These are phyloP conservation scores for Xylaria hypoxylon DNA, from an alignment of 2,329 filamentous ascomycete genomes.

Conservation along the genomic window DNA sequence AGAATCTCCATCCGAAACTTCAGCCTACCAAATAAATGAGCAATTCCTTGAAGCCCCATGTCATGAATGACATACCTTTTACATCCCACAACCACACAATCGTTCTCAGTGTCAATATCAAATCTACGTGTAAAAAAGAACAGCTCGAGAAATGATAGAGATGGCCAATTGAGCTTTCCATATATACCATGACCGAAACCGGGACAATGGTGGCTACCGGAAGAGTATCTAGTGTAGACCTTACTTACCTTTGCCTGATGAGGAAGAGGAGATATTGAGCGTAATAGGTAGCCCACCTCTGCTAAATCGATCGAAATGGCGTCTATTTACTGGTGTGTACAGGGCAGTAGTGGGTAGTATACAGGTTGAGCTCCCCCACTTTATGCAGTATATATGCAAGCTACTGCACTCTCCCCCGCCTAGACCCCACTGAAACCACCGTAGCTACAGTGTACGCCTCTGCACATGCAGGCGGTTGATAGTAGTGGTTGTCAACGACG, in stretches of 20 bases:
- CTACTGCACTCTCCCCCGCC: conserved; percentile 33
- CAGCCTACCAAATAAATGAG: conserved; percentile 2
- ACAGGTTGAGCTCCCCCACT: conserved; percentile 23
- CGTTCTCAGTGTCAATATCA: not conserved
- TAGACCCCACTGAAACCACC: conserved; percentile 27
- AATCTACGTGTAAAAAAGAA: not conserved
- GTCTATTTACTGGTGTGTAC: conserved; percentile 1
- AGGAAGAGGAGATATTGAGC: conserved; percentile 1
- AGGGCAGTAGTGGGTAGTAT: not conserved
- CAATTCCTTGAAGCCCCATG: conserved; percentile 5
- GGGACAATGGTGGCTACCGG: too few relatives aligned
- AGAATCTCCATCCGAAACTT: not conserved
- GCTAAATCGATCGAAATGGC: conserved; percentile 12
- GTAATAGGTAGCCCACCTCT: not conserved
- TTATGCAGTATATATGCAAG: conserved; percentile 28
- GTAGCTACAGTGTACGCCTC: conserved; percentile 14
- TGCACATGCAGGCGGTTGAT: conserved; percentile 7
- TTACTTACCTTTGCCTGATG: conserved; percentile 3
- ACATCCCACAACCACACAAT: not conserved
- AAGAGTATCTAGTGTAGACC: not conserved
- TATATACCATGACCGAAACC: not conserved
- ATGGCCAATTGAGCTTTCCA: conserved; percentile 2
- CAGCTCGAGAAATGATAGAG: not conserved
- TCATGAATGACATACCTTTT: not conserved
- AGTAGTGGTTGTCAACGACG: conserved; percentile 21